These are phyloP conservation scores for Pseudogymnoascus sp. DNA, from an alignment of 2,329 filamentous ascomycete genomes.

Conservation along the genomic window DNA sequence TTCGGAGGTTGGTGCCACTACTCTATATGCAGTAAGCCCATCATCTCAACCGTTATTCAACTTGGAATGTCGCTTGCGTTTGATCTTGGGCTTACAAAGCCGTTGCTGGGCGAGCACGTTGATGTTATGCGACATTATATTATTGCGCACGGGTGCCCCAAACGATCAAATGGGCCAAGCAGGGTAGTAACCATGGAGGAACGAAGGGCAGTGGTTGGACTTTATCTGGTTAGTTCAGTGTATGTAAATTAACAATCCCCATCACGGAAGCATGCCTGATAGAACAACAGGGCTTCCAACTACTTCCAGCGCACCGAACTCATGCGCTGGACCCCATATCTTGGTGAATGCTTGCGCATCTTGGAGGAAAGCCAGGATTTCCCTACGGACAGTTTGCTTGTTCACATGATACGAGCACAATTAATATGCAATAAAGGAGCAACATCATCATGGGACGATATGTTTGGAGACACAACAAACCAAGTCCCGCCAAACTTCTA, in stretches of 20 bases:
- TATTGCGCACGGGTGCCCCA: background rate
- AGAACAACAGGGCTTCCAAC: background rate
- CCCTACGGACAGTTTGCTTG: conserved; percentile 10
- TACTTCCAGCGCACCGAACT: conserved; percentile 15
- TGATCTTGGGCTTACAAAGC: background rate
- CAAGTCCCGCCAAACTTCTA: conserved; percentile 2
- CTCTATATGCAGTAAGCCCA: background rate
- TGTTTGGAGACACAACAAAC: background rate
- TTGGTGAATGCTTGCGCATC: conserved; percentile 12
- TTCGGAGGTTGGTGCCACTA: conserved; percentile 1
- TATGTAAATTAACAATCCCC: background rate
- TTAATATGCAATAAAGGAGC: background rate
- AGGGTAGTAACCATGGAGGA: conserved; percentile 13
- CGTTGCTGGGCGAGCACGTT: background rate
- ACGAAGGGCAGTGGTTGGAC: conserved; percentile 10
- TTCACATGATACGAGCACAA: conserved; percentile 11
- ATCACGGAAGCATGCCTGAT: background rate
- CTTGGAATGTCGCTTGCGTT: background rate
- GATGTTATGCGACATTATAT: background rate
- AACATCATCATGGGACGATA: background rate
- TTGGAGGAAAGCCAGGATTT: conserved; percentile 11
- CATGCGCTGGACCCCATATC: conserved; percentile 14
- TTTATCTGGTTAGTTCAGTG: conserved; percentile 13
- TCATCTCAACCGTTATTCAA: conserved; percentile 2
- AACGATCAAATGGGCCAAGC: background rate